Conservation (phyloP, 2,329 filamentous ascomycete species). For the Colletotrichum sp. region DNA sequence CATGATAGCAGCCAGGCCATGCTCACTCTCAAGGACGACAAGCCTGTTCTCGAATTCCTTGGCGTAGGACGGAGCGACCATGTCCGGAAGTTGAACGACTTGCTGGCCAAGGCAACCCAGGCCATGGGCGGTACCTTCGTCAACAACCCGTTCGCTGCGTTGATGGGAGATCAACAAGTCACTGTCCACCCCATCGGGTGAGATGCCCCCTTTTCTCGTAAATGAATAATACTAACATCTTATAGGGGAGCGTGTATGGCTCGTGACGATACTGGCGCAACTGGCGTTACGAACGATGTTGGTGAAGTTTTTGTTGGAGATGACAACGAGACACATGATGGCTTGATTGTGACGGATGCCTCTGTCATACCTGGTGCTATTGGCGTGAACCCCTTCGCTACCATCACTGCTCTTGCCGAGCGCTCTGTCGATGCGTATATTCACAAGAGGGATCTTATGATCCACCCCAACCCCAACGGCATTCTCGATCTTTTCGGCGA, state of each 20-base stretch:
- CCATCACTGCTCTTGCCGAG: conserved; percentile 72
- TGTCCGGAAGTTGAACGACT: conserved; percentile 54
- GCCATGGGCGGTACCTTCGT: conserved; percentile 66
- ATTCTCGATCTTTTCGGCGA: conserved; percentile 60
- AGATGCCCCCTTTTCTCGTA: conserved; percentile 24
- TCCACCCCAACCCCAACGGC: conserved; percentile 51
- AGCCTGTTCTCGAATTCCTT: conserved; percentile 63
- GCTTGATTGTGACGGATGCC: conserved; percentile 67
- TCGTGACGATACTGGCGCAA: conserved; percentile 57
- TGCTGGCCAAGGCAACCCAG: conserved; percentile 59
- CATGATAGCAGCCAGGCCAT: conserved; percentile 70
- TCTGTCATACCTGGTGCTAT: conserved; percentile 66
- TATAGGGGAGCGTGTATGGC: conserved; percentile 66
- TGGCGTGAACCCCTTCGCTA: conserved; percentile 72
- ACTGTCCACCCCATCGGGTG: conserved; percentile 71
- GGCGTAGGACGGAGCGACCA: conserved; percentile 63
- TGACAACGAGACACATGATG: conserved; percentile 55
- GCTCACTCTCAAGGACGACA: conserved; percentile 63
- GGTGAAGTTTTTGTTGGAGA: conserved; percentile 64
- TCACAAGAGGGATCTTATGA: conserved; percentile 41
- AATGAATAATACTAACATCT: conserved; percentile 15
- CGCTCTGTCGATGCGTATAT: conserved; percentile 61
- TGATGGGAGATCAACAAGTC: conserved; percentile 61
- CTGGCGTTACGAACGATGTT: conserved; percentile 65
- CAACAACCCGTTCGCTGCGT: conserved; percentile 61